Base-by-base conservation (phyloP, 371 early-diverging fungal species). In the Mucor mucedo region DNA sequence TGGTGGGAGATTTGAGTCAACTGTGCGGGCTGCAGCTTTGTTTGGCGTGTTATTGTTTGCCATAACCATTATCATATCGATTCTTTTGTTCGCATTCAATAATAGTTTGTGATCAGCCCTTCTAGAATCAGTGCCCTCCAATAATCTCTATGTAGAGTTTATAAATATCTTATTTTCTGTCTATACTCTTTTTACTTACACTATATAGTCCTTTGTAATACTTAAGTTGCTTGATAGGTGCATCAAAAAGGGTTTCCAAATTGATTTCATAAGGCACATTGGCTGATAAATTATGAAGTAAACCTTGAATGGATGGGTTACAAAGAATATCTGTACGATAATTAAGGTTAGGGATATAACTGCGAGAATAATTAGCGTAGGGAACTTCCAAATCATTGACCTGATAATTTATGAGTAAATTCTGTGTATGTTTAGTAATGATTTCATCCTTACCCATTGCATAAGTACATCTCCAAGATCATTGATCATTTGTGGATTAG, bases 161-260 rank as follows among this genome's bases (percentile, higher is more conserved):
- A 9, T 52, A 44, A 52, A n/a, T 6, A 49, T 49, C 13, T 27
- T 35, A 32, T 45, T 16, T 13, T 35, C 14, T 32, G 32, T 16
- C 9, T 41, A 21, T 21, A 21, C 21, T 32, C 40, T 41, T 32
- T 48, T n/a, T 40, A 59, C 68, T 55, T 74, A 83, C 83, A 63
- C 67, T 70, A 54, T 82, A 84, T 14, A 84, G 52, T 14, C 59
- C 70, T 52, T 82, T 80, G 69, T 84, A 84, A 49, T 84, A 82
- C 35, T 73, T 64, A 10, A 84, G 49, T 52, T 78, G 78, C 27
- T 78, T 69, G 11, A 81, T 48, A 14, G 85, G 85, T 52, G 80
- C 72, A 39, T 73, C 63, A 40, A 84, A 79, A 47, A 82, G 68
- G 1, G 70, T 68, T 44, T 81, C 78, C 8, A 84, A 69, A 11